Evolutionary conservation across 257 asterid species (phyloP).

Genomic region (Salvia miltiorrhiza): DNA sequence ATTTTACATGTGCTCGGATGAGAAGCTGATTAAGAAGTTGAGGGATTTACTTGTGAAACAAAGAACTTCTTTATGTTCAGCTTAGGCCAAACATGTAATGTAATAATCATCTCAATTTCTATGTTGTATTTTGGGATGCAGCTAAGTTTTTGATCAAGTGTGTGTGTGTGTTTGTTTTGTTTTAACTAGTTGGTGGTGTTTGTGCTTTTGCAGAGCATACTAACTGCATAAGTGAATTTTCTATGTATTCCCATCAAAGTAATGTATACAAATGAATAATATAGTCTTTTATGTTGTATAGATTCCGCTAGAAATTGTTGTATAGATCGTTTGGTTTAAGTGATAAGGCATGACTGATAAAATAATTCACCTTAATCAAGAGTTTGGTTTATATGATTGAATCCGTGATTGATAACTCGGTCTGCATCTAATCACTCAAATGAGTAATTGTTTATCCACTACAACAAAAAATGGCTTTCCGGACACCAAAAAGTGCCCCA

Average conservation of each 20-base stretch:
- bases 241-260: neutral
- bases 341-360: too few relatives aligned
- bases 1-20: slow-evolving; percentile 73
- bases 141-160: neutral
- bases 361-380: too few relatives aligned
- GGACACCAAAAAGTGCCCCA: too few relatives aligned
- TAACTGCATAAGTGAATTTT: neutral
- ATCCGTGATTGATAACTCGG: too few relatives aligned
- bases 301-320: too few relatives aligned
- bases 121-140: slow-evolving; percentile 1
- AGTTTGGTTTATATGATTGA: too few relatives aligned
- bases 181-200: neutral
- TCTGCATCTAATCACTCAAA: too few relatives aligned
- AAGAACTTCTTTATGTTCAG: slow-evolving; percentile 63
- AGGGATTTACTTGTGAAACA: slow-evolving; percentile 71
- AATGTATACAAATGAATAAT: neutral
- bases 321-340: too few relatives aligned
- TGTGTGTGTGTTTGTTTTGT: neutral
- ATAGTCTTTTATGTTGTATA: too few relatives aligned
- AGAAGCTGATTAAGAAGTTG: slow-evolving; percentile 60
- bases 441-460: too few relatives aligned
- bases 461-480: too few relatives aligned
- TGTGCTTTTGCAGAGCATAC: neutral
- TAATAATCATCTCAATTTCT: neutral
- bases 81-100: slow-evolving; percentile 32